Percentiles rank a stretch among this genome's conserved stretches.
Conservation (phyloP, 495 filamentous ascomycete species). For the Xylaria sp. region DNA sequence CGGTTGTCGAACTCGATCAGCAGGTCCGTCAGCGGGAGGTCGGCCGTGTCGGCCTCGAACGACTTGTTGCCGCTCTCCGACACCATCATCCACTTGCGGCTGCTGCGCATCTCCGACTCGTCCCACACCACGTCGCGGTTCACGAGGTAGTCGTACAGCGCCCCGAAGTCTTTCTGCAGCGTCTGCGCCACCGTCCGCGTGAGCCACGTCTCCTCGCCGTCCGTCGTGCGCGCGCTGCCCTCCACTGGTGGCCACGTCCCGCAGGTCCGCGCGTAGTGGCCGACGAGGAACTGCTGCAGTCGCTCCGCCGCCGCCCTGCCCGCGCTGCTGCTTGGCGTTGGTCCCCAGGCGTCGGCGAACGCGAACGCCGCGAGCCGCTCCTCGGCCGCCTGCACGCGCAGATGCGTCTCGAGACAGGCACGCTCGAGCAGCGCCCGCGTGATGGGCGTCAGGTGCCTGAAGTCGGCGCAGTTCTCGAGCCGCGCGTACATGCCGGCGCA, state of each 20-base stretch:
- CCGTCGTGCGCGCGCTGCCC: conserved; percentile 42
- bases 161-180: conserved; percentile 71
- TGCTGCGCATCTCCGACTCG: conserved; percentile 59
- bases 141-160: conserved; percentile 76
- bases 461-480: conserved; percentile 63
- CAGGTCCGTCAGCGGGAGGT: conserved; percentile 71
- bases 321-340: conserved; percentile 33
- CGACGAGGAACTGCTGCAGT: conserved; percentile 61
- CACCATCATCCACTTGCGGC: conserved; percentile 68
- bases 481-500: conserved; percentile 68
- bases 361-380: conserved; percentile 64
- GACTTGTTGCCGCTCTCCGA: conserved; percentile 55
- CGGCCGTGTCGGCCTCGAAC: conserved; percentile 66
- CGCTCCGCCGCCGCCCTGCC: conserved; percentile 60
- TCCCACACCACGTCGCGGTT: conserved; percentile 73
- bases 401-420: conserved; percentile 66
- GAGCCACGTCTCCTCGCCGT: conserved; percentile 65
- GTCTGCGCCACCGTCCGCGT: conserved; percentile 62
- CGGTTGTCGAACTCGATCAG: conserved; percentile 70
- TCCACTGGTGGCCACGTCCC: conserved; percentile 65
- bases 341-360: conserved; percentile 67
- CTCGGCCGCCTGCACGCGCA: conserved; percentile 67
- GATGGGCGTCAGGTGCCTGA: conserved; percentile 63
- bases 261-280: conserved; percentile 60
- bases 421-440: conserved; percentile 70